Percentiles rank a stretch among this genome's conserved stretches.
phyloP scores from a whole-genome alignment of 305 asterid species.

The Nicotiana rustica region DNA sequence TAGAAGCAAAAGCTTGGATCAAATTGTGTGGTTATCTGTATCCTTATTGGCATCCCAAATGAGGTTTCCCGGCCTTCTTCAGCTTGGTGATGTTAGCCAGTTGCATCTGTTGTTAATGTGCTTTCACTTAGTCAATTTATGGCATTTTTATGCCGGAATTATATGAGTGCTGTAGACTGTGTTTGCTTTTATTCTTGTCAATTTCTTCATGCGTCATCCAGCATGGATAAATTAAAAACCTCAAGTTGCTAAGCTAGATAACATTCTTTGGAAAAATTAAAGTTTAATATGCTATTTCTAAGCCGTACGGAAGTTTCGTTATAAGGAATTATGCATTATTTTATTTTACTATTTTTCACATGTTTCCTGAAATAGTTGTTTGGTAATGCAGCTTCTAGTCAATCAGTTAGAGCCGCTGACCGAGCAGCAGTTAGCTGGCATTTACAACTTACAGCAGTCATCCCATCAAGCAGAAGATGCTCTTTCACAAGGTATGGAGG shows the following conservation, averaged over 20 bases:
- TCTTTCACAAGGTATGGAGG: constrained; percentile 95
- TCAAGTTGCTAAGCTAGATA: not conserved
- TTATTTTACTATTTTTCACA: not conserved
- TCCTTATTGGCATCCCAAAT: not conserved
- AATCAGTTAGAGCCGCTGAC: constrained; percentile 89
- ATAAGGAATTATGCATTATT: not conserved
- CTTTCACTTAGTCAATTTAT: not conserved
- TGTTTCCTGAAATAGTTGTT: not conserved
- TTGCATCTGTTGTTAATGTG: constrained; percentile 21
- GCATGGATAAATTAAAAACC: not conserved
- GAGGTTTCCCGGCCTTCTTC: constrained; percentile 4
- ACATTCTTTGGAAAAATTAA: not conserved
- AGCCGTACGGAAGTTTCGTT: not conserved
- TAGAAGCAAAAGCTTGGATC: constrained; percentile 19
- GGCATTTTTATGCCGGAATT: not conserved
- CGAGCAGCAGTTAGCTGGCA: constrained; percentile 75
- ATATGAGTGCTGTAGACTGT: not conserved
- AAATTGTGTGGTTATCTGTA: constrained; percentile 7
- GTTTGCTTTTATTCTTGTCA: constrained; percentile 15
- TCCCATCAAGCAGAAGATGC: constrained; percentile 98
- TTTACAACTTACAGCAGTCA: constrained; percentile 74
- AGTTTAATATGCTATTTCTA: not conserved
- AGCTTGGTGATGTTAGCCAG: constrained; percentile 26
- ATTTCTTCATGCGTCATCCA: not conserved
- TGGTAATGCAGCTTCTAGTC: constrained; percentile 71